phyloP scores from a whole-genome alignment of 2,329 filamentous ascomycete genomes.

The Boeremia exigua region DNA sequence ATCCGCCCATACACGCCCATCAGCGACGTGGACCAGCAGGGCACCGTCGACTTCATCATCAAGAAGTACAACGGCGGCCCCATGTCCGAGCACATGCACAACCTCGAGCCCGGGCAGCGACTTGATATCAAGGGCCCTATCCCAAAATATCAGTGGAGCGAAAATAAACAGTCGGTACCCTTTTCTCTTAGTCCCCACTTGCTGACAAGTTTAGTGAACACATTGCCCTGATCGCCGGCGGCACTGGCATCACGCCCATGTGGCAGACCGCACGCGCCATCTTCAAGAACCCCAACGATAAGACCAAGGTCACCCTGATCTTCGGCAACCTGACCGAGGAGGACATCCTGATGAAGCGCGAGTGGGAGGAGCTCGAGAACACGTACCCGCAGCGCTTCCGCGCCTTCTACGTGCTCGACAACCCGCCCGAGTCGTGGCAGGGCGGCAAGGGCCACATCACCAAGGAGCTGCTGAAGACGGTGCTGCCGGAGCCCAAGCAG shows the following conservation, averaged over 20 bases:
- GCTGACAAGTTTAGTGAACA: too few species aligned
- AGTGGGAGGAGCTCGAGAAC: constrained; percentile 88
- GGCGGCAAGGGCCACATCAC: constrained; percentile 81
- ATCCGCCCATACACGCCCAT: constrained; percentile 92
- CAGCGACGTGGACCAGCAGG: constrained; percentile 81
- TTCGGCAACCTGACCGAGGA: constrained; percentile 90
- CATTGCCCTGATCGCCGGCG: constrained; percentile 86
- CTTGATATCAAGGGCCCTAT: constrained; percentile 95
- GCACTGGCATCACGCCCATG: constrained; percentile 97
- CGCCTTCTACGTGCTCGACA: constrained; percentile 91
- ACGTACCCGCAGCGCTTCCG: constrained; percentile 94
- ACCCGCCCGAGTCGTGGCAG: constrained; percentile 77
- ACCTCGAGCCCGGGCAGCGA: constrained; percentile 78
- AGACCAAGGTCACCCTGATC: constrained; percentile 95
- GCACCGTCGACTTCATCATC: constrained; percentile 85
- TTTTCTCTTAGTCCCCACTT: too few species aligned
- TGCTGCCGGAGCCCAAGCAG: constrained; percentile 88
- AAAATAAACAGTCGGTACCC: too few species aligned
- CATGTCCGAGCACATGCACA: constrained; percentile 90
- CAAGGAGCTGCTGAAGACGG: constrained; percentile 93
- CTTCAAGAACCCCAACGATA: constrained; percentile 94
- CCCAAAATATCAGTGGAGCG: constrained; percentile 92
- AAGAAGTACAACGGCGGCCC: constrained; percentile 90
- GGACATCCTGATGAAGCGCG: constrained; percentile 88
- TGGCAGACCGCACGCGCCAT: constrained; percentile 91